Evolutionary conservation across 2,329 filamentous ascomycete genomes (phyloP).

Genomic region (Grosmannia clavigera): DNA sequence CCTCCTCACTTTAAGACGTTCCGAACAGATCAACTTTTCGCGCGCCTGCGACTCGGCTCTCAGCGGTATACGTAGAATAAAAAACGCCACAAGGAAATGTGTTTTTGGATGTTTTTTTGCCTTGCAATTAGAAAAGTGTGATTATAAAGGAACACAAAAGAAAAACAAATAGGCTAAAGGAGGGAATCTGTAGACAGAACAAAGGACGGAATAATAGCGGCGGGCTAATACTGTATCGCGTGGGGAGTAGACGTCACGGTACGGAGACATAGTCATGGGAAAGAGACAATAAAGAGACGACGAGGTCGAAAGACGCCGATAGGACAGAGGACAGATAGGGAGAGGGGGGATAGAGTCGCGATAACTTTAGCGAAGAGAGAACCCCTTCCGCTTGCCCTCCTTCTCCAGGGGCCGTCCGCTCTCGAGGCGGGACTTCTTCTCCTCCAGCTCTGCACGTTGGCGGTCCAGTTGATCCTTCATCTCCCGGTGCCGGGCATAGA

Average conservation of each 20-base stretch:
- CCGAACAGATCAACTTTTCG: not conserved
- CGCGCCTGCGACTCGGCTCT: not conserved
- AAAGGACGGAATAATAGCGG: conserved; percentile 33
- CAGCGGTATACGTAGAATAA: not conserved
- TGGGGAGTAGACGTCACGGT: conserved; percentile 32
- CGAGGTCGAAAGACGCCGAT: conserved; percentile 3
- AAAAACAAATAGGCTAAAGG: conserved; percentile 23
- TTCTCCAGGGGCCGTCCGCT: conserved; percentile 93
- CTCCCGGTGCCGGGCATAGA: conserved; percentile 94
- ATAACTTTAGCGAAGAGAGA: conserved; percentile 76
- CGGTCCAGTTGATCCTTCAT: conserved; percentile 99
- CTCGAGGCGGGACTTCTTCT: conserved; percentile 95
- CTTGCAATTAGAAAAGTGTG: conserved; percentile 29
- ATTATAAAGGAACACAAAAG: conserved; percentile 30
- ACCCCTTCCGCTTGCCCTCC: conserved; percentile 97
- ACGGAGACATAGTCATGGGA: conserved; percentile 40
- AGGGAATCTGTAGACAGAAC: conserved; percentile 26
- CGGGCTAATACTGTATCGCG: conserved; percentile 43
- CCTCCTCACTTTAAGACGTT: not conserved
- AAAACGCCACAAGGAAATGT: not conserved
- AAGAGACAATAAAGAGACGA: conserved; percentile 15
- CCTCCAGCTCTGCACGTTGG: conserved; percentile 87
- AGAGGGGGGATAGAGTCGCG: conserved; percentile 3
- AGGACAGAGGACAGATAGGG: not conserved
- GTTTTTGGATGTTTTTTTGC: conserved; percentile 13